These are phyloP conservation scores for Phytophthora foliorum DNA, from an alignment of 352 stramenopile species.

Conservation along the genomic window DNA sequence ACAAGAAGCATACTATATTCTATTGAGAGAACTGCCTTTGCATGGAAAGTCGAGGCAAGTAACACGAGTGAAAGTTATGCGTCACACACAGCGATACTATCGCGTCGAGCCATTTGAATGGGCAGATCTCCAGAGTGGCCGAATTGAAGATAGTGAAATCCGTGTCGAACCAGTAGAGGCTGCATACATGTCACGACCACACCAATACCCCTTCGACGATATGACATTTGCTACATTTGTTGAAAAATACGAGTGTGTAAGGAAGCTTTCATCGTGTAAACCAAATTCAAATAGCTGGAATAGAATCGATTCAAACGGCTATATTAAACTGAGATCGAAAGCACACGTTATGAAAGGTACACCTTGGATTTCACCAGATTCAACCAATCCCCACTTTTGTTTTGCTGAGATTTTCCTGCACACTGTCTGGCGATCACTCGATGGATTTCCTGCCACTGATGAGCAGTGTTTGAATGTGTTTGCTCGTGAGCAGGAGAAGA, in stretches of 20 bases:
- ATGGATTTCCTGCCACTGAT: too few relatives aligned
- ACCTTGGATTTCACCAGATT: too few relatives aligned
- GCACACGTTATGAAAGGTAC: too few relatives aligned
- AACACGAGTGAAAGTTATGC: not conserved
- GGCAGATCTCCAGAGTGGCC: not conserved
- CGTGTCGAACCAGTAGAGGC: not conserved
- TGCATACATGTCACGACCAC: not conserved
- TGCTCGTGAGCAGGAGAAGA: too few relatives aligned
- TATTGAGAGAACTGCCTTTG: not conserved
- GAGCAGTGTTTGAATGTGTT: too few relatives aligned
- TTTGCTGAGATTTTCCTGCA: too few relatives aligned
- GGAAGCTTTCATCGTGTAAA: too few relatives aligned
- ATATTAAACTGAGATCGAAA: too few relatives aligned
- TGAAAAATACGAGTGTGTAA: constrained; percentile 7
- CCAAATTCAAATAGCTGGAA: too few relatives aligned
- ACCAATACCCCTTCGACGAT: not conserved
- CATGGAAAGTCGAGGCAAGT: not conserved
- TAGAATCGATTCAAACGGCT: too few relatives aligned
- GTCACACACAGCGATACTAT: not conserved
- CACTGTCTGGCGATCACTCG: too few relatives aligned
- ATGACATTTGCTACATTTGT: constrained; percentile 9
- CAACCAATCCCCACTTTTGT: too few relatives aligned
- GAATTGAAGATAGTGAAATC: not conserved
- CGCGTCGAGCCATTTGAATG: not conserved
- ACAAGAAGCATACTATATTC: not conserved